Percentiles rank a stretch among this genome's conserved stretches.
Conservation (phyloP, 352 stramenopile species). For the Phytopythium kandeliae region DNA sequence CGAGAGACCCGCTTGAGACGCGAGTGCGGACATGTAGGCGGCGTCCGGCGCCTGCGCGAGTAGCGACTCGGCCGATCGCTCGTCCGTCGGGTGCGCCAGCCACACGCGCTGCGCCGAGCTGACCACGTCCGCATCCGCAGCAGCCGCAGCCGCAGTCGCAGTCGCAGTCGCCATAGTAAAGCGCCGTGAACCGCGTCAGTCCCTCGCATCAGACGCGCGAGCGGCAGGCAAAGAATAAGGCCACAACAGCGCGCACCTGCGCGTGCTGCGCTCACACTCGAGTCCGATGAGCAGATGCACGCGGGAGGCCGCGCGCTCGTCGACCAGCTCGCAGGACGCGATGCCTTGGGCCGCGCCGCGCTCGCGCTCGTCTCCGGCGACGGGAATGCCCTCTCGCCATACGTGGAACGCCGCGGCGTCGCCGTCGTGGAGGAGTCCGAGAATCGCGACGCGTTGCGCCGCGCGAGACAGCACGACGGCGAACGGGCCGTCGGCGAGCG, state of each 20-base stretch:
- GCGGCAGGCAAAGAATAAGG: too few relatives aligned
- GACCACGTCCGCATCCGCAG: too few relatives aligned
- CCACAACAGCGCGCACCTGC: not conserved
- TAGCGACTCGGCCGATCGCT: not conserved
- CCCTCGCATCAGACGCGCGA: too few relatives aligned
- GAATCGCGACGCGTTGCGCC: conserved; percentile 1
- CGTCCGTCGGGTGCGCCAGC: conserved; percentile 4
- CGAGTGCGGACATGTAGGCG: conserved; percentile 4
- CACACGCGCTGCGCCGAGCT: not conserved
- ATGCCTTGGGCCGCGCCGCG: not conserved
- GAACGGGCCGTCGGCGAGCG: conserved; percentile 29
- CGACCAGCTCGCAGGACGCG: not conserved
- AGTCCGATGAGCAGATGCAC: not conserved
- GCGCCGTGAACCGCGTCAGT: too few relatives aligned
- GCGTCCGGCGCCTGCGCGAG: not conserved
- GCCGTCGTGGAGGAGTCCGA: conserved; percentile 7
- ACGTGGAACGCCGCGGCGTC: conserved; percentile 25
- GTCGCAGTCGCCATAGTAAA: too few relatives aligned
- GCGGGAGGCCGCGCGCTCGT: not conserved
- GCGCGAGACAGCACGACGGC: conserved; percentile 20
- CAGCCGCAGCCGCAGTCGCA: too few relatives aligned
- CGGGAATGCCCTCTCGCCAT: conserved; percentile 8
- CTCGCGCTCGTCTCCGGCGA: not conserved
- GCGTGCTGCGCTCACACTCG: not conserved
- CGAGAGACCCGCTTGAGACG: not conserved